Evolutionary conservation across 495 filamentous ascomycete species (phyloP).

Genomic region (Penicillium goetzii): DNA sequence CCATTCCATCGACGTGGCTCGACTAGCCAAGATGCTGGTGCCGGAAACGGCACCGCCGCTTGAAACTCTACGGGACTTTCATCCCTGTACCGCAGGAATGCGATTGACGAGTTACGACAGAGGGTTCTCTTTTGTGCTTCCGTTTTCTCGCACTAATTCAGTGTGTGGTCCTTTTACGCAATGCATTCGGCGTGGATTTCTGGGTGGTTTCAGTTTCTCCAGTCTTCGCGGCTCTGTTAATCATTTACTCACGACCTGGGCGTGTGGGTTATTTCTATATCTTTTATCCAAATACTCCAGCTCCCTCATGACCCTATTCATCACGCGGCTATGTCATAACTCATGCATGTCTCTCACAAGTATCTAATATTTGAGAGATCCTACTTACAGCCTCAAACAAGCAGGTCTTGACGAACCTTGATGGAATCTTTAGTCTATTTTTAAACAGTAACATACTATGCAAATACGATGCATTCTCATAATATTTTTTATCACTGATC

Average conservation of each 20-base stretch:
- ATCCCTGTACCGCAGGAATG: not conserved
- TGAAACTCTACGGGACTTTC: conserved; percentile 14
- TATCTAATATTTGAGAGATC: not conserved
- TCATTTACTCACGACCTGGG: conserved; percentile 14
- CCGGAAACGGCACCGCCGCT: conserved; percentile 19
- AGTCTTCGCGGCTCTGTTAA: conserved; percentile 5
- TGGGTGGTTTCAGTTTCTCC: conserved; percentile 5
- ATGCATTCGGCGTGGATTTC: conserved; percentile 17
- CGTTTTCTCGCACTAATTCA: not conserved
- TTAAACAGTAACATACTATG: not conserved
- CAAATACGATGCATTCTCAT: not conserved
- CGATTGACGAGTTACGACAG: conserved; percentile 11
- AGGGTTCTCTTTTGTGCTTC: not conserved
- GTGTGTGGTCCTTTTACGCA: conserved; percentile 4
- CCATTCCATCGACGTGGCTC: conserved; percentile 49
- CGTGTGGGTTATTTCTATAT: conserved; percentile 10
- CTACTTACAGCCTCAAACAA: conserved; percentile 13
- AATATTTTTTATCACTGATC: not conserved
- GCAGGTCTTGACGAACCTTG: conserved; percentile 21
- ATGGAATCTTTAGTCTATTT: not conserved
- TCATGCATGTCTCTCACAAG: conserved; percentile 16
- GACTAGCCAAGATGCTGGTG: conserved; percentile 33
- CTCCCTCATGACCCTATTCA: conserved; percentile 7
- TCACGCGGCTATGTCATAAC: conserved; percentile 11
- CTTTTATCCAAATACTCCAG: conserved; percentile 1